A percentile compares a stretch with the other conserved stretches of the same genome.
These are phyloP conservation scores for Thoreauomyces humboldtii DNA, from an alignment of 192 early-diverging fungal species.

Conservation along the genomic window DNA sequence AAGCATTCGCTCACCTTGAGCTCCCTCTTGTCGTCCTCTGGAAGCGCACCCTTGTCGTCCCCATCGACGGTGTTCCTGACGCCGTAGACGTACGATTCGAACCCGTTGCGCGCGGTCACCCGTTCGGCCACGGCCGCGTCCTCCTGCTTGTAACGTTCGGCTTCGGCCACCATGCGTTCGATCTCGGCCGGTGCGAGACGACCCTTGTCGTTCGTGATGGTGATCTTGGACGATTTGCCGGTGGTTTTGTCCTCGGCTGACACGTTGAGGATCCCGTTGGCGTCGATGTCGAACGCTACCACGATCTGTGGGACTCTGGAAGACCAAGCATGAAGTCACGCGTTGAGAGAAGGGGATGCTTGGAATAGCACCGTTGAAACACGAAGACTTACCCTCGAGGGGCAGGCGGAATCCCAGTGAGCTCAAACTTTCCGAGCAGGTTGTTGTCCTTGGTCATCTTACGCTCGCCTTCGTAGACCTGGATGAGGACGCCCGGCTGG, in stretches of 20 bases:
- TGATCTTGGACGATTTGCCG: slow-evolving; percentile 86
- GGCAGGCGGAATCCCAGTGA: slow-evolving; percentile 88
- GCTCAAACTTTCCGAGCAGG: slow-evolving; percentile 91
- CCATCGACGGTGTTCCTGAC: slow-evolving; percentile 78
- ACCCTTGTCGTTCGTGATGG: slow-evolving; percentile 92
- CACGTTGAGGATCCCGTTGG: slow-evolving; percentile 91
- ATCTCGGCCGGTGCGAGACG: slow-evolving; percentile 88
- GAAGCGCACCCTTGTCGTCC: slow-evolving; percentile 67
- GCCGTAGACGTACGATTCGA: slow-evolving; percentile 89
- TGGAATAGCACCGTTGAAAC: too few species aligned
- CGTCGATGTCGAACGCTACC: slow-evolving; percentile 90
- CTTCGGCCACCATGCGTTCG: slow-evolving; percentile 89
- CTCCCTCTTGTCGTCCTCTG: slow-evolving; percentile 77
- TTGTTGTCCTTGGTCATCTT: slow-evolving; percentile 92
- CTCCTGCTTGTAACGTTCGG: slow-evolving; percentile 88
- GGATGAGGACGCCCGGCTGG: slow-evolving; percentile 92
- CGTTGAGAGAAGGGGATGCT: too few species aligned
- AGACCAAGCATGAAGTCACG: too few species aligned
- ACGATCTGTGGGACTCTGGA: slow-evolving; percentile 91
- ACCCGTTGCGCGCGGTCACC: slow-evolving; percentile 77
- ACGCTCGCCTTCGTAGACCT: slow-evolving; percentile 95
- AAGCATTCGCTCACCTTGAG: too few species aligned
- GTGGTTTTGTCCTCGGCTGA: slow-evolving; percentile 89
- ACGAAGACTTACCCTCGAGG: too few species aligned
- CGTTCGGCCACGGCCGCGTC: slow-evolving; percentile 84